Conservation (phyloP, 441 rosid genomes). For the Adansonia grandidieri region DNA sequence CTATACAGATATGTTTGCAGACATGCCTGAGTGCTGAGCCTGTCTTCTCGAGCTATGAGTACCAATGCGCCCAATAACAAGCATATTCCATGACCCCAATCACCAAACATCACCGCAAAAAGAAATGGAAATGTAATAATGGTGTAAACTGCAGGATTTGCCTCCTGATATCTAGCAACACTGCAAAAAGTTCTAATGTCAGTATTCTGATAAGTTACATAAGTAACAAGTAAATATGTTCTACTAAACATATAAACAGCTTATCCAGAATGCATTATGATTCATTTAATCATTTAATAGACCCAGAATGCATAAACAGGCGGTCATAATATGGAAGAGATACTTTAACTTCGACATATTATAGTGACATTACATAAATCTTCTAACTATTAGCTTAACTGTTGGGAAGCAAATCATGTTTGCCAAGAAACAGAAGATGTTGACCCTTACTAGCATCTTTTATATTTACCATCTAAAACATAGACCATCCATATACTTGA, state of each 20-base stretch:
- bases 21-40: conserved; percentile 73
- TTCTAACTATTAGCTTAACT: conserved; percentile 15
- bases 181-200: conserved; percentile 52
- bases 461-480: conserved; percentile 8
- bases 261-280: conserved; percentile 11
- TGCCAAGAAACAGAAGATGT: conserved; percentile 1
- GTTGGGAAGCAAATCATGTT: conserved; percentile 3
- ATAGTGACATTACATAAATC: not conserved
- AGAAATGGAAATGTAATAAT: conserved; percentile 91
- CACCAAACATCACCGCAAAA: conserved; percentile 99
- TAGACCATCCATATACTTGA: not conserved
- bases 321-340: not conserved
- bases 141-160: conserved; percentile 92
- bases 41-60: conserved; percentile 83
- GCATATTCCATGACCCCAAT: conserved; percentile 99
- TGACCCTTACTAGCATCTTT: not conserved
- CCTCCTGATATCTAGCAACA: conserved; percentile 94
- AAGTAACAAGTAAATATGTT: conserved; percentile 28
- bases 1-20: conserved; percentile 29
- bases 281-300: conserved; percentile 4
- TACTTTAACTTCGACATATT: conserved; percentile 1
- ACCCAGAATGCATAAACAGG: conserved; percentile 17
- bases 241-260: conserved; percentile 27
- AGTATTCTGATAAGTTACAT: conserved; percentile 32
- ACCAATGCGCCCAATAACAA: conserved; percentile 85